Evolutionary conservation across 1,139 yeast genomes (phyloP).

Genomic region (Yamadazyma oceani): DNA sequence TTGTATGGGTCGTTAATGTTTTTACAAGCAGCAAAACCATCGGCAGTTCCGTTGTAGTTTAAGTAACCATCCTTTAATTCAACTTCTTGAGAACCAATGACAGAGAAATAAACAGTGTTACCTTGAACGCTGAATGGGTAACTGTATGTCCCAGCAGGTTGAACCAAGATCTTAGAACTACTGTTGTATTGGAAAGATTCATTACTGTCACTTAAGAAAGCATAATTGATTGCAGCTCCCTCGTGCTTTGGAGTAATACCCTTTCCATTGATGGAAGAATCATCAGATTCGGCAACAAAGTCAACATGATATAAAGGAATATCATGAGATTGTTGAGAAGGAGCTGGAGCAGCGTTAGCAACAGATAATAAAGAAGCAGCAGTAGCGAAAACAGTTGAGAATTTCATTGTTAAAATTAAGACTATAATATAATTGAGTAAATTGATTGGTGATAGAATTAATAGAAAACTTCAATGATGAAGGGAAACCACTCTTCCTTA

Average conservation of each 20-base stretch:
- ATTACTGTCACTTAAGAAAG: slow-evolving; percentile 30
- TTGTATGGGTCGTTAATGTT: slow-evolving; percentile 44
- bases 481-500: background rate
- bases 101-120: slow-evolving; percentile 17
- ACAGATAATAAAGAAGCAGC: slow-evolving; percentile 16
- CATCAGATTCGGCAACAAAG: slow-evolving; percentile 19
- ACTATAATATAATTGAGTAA: background rate
- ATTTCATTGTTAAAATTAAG: slow-evolving; percentile 18
- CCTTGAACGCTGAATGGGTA: slow-evolving; percentile 8
- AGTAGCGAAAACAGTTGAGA: slow-evolving; percentile 16
- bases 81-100: slow-evolving; percentile 16
- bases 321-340: slow-evolving; percentile 1
- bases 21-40: slow-evolving; percentile 40
- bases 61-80: slow-evolving; percentile 24
- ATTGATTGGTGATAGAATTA: slow-evolving; percentile 2
- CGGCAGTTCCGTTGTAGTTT: slow-evolving; percentile 28
- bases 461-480: too few relatives aligned
- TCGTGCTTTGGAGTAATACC: slow-evolving; percentile 42
- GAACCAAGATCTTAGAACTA: slow-evolving; percentile 1
- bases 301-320: slow-evolving; percentile 12
- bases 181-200: slow-evolving; percentile 10
- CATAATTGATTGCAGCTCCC: slow-evolving; percentile 57
- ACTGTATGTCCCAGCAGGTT: slow-evolving; percentile 4
- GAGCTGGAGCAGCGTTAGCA: slow-evolving; percentile 21
- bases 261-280: slow-evolving; percentile 21